Percentiles rank a stretch among this genome's conserved stretches.
These are phyloP conservation scores for Penicillium polonicum DNA, from an alignment of 2,329 filamentous ascomycete species.

Conservation along the genomic window DNA sequence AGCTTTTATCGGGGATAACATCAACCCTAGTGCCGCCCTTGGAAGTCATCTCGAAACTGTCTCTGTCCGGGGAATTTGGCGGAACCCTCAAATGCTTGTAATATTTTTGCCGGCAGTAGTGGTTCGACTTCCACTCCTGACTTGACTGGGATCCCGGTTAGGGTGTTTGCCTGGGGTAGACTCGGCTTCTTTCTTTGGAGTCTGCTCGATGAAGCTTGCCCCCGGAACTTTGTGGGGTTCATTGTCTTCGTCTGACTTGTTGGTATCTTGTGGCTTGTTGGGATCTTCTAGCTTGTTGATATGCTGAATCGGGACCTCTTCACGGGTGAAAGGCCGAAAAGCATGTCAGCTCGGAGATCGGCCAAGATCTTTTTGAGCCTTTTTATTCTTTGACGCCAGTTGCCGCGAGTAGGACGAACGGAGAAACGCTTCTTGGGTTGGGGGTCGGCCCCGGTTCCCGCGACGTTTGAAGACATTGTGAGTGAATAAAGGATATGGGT, in stretches of 20 bases:
- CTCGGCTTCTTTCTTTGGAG: not conserved
- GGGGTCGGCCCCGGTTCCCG: no score
- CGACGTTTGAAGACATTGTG: not conserved
- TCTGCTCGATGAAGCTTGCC: no score
- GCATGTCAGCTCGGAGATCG: not conserved
- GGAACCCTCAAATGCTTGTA: not conserved
- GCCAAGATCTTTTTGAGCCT: not conserved
- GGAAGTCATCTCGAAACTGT: not conserved
- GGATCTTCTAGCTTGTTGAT: not conserved
- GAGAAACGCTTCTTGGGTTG: not conserved
- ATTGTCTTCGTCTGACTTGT: not conserved
- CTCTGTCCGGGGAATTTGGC: not conserved
- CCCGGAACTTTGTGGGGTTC: not conserved
- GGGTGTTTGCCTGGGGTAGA: not conserved
- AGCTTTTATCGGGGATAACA: not conserved
- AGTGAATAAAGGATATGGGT: not conserved
- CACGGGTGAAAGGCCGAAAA: not conserved
- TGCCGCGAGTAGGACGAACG: not conserved
- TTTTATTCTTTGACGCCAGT: not conserved
- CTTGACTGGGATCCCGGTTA: not conserved
- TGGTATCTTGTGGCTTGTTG: not conserved
- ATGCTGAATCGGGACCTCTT: not conserved
- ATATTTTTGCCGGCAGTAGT: not conserved
- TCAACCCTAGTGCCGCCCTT: not conserved
- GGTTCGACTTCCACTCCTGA: not conserved